Conservation (phyloP, 495 filamentous ascomycete species). For the Xanthoparmelia taractica region DNA sequence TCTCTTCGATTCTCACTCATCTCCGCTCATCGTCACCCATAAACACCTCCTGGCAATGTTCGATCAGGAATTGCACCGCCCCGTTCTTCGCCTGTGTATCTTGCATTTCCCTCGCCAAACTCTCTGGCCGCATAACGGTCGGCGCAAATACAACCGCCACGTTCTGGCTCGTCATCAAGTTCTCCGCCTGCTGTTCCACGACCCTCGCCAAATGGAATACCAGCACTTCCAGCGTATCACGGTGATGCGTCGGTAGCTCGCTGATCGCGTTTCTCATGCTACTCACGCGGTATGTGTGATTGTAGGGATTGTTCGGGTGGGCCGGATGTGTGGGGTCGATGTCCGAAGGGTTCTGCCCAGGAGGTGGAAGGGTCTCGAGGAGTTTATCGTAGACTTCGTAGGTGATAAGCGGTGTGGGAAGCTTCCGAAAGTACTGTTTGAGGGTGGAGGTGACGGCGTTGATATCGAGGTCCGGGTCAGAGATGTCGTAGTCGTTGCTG, state of each 20-base stretch:
- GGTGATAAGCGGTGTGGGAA: constrained; percentile 85
- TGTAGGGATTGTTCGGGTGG: constrained; percentile 30
- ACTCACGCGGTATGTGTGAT: constrained; percentile 46
- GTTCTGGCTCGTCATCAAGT: constrained; percentile 91
- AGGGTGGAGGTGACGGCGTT: constrained; percentile 91
- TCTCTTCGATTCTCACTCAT: constrained; percentile 3
- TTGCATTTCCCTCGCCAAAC: constrained; percentile 85
- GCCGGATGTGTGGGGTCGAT: constrained; percentile 22
- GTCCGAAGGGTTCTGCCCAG: constrained; percentile 12
- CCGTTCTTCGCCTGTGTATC: constrained; percentile 90
- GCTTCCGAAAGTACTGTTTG: constrained; percentile 95
- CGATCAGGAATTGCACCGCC: constrained; percentile 83
- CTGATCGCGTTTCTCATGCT: constrained; percentile 62
- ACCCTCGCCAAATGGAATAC: constrained; percentile 92
- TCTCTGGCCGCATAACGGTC: constrained; percentile 87
- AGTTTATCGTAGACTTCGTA: constrained; percentile 87
- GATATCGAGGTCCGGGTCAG: constrained; percentile 88
- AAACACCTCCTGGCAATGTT: constrained; percentile 75
- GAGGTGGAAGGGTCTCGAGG: constrained; percentile 53
- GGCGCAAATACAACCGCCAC: constrained; percentile 96
- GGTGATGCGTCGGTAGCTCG: constrained; percentile 72
- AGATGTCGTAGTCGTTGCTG: constrained; percentile 77
- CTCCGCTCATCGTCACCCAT: constrained; percentile 10
- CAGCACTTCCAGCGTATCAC: constrained; percentile 84
- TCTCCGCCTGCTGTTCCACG: constrained; percentile 70